phyloP scores from a whole-genome alignment of 2,329 filamentous ascomycete species.

The Pseudogymnoascus sp. region DNA sequence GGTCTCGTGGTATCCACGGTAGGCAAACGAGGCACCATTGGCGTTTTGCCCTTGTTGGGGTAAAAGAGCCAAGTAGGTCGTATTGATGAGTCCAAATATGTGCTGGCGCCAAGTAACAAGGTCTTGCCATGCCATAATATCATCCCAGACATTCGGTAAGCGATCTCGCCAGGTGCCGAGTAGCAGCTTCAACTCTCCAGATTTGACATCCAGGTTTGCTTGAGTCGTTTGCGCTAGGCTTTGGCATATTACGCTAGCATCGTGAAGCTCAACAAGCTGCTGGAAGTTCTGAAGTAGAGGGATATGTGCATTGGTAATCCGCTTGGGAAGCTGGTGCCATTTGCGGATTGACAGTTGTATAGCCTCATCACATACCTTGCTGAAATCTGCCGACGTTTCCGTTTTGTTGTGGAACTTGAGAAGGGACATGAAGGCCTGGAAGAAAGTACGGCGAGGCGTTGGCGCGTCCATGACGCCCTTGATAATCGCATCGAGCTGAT shows the following conservation, averaged over 20 bases:
- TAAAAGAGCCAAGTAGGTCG: conserved; percentile 79
- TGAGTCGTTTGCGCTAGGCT: conserved; percentile 81
- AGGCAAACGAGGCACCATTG: conserved; percentile 79
- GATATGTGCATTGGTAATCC: conserved; percentile 90
- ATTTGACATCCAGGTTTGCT: conserved; percentile 84
- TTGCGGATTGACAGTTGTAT: conserved; percentile 96
- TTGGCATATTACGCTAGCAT: conserved; percentile 92
- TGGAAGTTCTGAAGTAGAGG: conserved; percentile 96
- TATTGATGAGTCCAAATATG: conserved; percentile 96
- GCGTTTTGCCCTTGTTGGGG: conserved; percentile 74
- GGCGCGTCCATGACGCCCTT: conserved; percentile 97
- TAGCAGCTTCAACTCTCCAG: conserved; percentile 87
- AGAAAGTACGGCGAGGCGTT: conserved; percentile 88
- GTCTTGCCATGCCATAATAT: conserved; percentile 99
- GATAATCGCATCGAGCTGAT: conserved; percentile 85
- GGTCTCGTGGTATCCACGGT: conserved; percentile 95
- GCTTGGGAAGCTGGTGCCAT: conserved; percentile 95
- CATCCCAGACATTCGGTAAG: conserved; percentile 96
- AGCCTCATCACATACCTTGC: conserved; percentile 86
- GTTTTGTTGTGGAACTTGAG: conserved; percentile 90
- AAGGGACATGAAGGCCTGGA: conserved; percentile 96
- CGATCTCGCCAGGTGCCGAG: conserved; percentile 93
- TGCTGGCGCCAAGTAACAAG: conserved; percentile 99
- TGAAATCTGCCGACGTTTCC: conserved; percentile 74
- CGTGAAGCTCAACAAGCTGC: conserved; percentile 91